A percentile compares a stretch with the other conserved stretches of the same genome.
phyloP scores from a whole-genome alignment of 73 alveolate genomes.

The Paramecium tetraurelia region DNA sequence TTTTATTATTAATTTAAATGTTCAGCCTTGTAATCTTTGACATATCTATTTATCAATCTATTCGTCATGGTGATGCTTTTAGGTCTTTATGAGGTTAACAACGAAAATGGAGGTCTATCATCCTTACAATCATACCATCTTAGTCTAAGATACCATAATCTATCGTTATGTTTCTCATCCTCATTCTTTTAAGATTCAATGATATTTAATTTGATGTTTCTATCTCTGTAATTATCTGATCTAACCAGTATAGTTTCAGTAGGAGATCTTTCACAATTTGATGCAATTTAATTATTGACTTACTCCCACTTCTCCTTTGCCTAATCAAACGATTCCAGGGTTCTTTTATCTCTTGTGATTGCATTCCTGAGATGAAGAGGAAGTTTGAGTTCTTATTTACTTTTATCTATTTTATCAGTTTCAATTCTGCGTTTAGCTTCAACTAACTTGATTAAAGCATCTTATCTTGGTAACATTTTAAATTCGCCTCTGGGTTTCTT shows the following conservation, averaged over 20 bases:
- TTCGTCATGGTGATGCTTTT: not conserved
- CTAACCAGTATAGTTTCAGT: not conserved
- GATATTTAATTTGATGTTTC: not conserved
- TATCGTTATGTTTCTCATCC: constrained; percentile 10
- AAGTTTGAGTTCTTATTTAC: not conserved
- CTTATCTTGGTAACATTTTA: not conserved
- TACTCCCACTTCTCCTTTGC: not conserved
- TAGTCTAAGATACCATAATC: constrained; percentile 40
- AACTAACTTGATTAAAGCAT: not conserved
- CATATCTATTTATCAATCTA: not conserved
- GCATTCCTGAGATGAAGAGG: not conserved
- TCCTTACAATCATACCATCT: constrained; percentile 39
- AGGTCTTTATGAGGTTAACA: not conserved
- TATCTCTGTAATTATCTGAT: constrained; percentile 34
- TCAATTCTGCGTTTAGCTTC: not conserved
- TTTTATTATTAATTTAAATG: not conserved
- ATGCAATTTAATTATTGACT: not conserved
- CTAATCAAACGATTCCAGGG: not conserved
- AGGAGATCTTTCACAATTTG: constrained; percentile 3
- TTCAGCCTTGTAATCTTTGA: not conserved
- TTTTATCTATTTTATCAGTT: not conserved
- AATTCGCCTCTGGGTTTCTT: constrained; percentile 22
- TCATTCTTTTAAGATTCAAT: not conserved
- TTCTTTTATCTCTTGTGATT: not conserved
- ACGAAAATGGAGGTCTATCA: constrained; percentile 16